phyloP scores from a whole-genome alignment of 306 rosid genomes.

The Prunus armeniaca region DNA sequence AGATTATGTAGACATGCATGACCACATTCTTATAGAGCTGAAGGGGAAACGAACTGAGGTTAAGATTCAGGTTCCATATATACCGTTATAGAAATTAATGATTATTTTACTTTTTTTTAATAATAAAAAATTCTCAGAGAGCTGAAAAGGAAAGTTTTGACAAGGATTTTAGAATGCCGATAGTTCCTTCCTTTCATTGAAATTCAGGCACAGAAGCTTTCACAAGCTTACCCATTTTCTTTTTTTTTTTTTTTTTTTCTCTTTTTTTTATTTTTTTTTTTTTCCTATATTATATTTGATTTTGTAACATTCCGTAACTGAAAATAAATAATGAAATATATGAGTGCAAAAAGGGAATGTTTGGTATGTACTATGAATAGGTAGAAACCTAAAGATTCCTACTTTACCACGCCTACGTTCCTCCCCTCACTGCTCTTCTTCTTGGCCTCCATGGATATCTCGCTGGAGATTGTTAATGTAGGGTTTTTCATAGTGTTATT shows the following conservation, averaged over 20 bases:
- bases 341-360: no score
- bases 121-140: not conserved
- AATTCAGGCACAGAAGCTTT: no score
- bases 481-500: conserved; percentile 46
- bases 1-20: no score
- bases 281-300: no score
- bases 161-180: not conserved
- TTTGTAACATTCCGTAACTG: no score
- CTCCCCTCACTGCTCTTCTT: no score
- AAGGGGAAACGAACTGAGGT: no score
- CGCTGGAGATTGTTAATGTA: conserved; percentile 36
- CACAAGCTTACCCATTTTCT: no score
- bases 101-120: not conserved
- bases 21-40: no score
- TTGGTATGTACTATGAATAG: not conserved
- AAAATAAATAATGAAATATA: no score
- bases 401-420: not conserved
- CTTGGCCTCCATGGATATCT: conserved; percentile 25
- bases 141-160: not conserved
- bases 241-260: no score
- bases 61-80: not conserved
- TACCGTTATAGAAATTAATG: not conserved
- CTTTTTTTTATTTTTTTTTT: no score
- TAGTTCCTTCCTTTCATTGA: not conserved
- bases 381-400: not conserved